Evolutionary conservation across 805 yeast species (phyloP).

Genomic region (Metschnikowia continentalis): DNA sequence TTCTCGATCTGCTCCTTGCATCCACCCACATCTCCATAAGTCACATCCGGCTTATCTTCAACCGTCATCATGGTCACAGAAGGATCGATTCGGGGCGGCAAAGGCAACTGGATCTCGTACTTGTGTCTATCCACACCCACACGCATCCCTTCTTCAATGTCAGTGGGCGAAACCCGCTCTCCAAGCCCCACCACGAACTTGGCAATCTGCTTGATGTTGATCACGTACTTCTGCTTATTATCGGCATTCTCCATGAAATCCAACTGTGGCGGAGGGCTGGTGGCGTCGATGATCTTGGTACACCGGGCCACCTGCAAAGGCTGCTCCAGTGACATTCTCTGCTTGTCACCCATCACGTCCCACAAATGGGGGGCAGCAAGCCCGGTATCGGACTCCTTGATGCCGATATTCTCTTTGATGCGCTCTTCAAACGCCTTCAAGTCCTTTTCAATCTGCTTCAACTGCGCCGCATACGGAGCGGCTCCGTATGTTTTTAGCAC

Average conservation of each 20-base stretch:
- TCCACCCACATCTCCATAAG: conserved; percentile 98
- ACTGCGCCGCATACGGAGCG: conserved; percentile 84
- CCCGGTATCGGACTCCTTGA: conserved; percentile 96
- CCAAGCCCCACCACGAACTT: conserved; percentile 96
- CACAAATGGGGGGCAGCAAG: conserved; percentile 92
- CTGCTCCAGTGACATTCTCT: conserved; percentile 87
- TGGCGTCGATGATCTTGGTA: conserved; percentile 85
- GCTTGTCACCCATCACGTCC: conserved; percentile 97
- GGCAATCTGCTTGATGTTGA: conserved; percentile 96
- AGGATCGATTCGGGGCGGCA: conserved; percentile 98
- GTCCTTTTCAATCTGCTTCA: conserved; percentile 83
- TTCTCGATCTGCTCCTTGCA: conserved; percentile 94
- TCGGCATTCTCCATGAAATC: conserved; percentile 55
- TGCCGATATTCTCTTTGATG: conserved; percentile 92
- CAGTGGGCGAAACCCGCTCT: conserved; percentile 96
- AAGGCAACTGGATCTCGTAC: conserved; percentile 93
- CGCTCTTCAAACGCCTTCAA: conserved; percentile 76
- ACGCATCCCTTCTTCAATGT: conserved; percentile 99
- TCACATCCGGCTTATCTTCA: conserved; percentile 98
- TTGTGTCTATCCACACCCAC: conserved; percentile 98
- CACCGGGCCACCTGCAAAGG: conserved; percentile 98
- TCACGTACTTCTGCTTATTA: conserved; percentile 87
- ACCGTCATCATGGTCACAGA: conserved; percentile 99
- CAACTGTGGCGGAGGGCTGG: conserved; percentile 31
- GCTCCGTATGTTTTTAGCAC: conserved; percentile 96